These are phyloP conservation scores for Schizothecium vesticola DNA, from an alignment of 495 filamentous ascomycete species.

Conservation along the genomic window DNA sequence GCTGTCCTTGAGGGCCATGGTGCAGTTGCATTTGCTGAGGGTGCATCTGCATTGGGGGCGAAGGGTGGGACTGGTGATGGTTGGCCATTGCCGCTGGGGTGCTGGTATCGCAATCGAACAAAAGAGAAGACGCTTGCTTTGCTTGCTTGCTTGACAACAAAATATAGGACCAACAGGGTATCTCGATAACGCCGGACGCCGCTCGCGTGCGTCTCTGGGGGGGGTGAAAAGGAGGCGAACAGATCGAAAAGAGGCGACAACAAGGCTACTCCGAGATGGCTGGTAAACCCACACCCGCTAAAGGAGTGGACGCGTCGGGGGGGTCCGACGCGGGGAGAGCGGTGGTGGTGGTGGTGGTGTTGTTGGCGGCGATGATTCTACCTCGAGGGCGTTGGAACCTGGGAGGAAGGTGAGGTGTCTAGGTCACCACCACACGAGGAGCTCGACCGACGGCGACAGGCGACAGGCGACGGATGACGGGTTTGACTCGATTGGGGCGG, in stretches of 20 bases:
- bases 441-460: no score
- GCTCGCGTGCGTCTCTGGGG: background rate
- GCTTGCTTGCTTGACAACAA: background rate
- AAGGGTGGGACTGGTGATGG: constrained; percentile 53
- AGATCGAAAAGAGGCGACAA: background rate
- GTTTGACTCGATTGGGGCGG: no score
- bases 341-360: no score
- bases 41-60: constrained; percentile 50
- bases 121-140: background rate
- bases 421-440: background rate
- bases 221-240: background rate
- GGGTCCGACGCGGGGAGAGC: no score
- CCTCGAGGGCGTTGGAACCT: no score
- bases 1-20: constrained; percentile 46
- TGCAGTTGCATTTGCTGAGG: constrained; percentile 48
- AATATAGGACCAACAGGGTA: background rate
- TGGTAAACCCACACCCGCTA: background rate
- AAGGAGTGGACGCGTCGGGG: background rate
- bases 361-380: no score
- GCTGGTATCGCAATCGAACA: background rate
- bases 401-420: background rate
- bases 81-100: constrained; percentile 40
- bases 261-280: background rate
- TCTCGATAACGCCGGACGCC: background rate
- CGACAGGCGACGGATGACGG: no score